These are phyloP conservation scores for Pichia sorboxylosa DNA, from an alignment of 1,139 yeast species.

Conservation along the genomic window DNA sequence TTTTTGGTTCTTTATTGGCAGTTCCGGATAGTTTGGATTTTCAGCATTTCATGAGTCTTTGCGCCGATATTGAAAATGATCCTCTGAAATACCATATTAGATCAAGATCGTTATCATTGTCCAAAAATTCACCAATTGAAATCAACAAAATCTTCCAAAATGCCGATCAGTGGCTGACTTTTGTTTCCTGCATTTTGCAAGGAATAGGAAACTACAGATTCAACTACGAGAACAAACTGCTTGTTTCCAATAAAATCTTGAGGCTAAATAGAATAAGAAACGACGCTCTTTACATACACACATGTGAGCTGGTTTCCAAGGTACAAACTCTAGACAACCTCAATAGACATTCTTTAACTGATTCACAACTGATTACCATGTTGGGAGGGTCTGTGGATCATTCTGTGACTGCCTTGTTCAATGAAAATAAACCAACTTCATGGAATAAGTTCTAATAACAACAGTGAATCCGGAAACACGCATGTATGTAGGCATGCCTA, in stretches of 20 bases:
- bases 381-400: slow-evolving; percentile 12
- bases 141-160: slow-evolving; percentile 29
- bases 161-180: slow-evolving; percentile 24
- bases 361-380: slow-evolving; percentile 4
- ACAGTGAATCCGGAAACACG: too few relatives aligned
- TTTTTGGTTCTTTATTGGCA: slow-evolving; percentile 24
- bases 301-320: slow-evolving; percentile 5
- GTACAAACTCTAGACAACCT: slow-evolving; percentile 5
- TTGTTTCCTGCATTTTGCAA: slow-evolving; percentile 25
- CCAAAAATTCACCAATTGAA: slow-evolving; percentile 25
- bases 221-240: slow-evolving; percentile 25
- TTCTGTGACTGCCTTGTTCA: too few relatives aligned
- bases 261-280: slow-evolving; percentile 22
- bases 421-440: too few relatives aligned
- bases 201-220: slow-evolving; percentile 23
- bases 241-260: slow-evolving; percentile 36
- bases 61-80: slow-evolving; percentile 36
- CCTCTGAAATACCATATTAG: slow-evolving; percentile 42
- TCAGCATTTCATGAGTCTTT: slow-evolving; percentile 30
- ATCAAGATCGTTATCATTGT: slow-evolving; percentile 30
- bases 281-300: slow-evolving; percentile 4
- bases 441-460: too few relatives aligned
- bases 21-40: slow-evolving; percentile 20
- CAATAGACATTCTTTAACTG: slow-evolving; percentile 2
- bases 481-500: too few relatives aligned